These are phyloP conservation scores for Scenedesmus sp. DNA, from an alignment of 163 green algal genomes.

Conservation along the genomic window DNA sequence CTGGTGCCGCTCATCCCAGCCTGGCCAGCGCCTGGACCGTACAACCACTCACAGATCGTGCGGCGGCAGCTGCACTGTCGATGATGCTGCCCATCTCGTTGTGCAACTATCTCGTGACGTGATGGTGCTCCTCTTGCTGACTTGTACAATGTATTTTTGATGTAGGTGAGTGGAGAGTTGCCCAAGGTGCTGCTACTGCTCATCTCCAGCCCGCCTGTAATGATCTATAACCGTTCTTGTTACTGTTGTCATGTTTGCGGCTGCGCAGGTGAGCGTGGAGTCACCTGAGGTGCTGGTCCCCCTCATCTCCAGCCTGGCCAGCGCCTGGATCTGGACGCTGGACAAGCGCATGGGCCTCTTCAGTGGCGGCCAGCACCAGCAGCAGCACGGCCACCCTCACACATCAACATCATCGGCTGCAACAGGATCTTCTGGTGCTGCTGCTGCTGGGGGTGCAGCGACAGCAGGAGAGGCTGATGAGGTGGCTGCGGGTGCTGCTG, in stretches of 20 bases:
- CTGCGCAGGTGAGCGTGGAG: constrained; percentile 66
- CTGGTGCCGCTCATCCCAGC: too few species aligned
- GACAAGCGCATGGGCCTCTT: constrained; percentile 75
- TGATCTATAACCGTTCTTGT: constrained; percentile 28
- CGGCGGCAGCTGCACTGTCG: too few species aligned
- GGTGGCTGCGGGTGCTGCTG: too few species aligned
- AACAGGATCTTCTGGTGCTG: too few species aligned
- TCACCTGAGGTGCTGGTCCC: constrained; percentile 59
- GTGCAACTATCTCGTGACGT: too few species aligned
- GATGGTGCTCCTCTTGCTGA: too few species aligned
- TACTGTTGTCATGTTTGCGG: constrained; percentile 59
- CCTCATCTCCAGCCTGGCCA: constrained; percentile 63
- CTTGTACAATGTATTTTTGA: too few species aligned
- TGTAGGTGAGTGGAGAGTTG: not conserved
- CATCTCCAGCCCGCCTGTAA: not conserved
- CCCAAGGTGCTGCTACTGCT: not conserved
- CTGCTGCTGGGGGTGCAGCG: not conserved
- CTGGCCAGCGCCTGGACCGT: too few species aligned
- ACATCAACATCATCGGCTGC: too few species aligned
- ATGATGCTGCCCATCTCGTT: too few species aligned
- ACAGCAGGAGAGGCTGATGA: not conserved
- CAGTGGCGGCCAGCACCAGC: constrained; percentile 45
- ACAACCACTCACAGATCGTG: too few species aligned
- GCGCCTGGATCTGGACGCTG: constrained; percentile 69
- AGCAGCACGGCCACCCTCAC: not conserved